Percentiles rank a stretch among this genome's conserved stretches.
Conservation (phyloP, 78 protist genomes). For the Dictyostelium brefeldianum region DNA sequence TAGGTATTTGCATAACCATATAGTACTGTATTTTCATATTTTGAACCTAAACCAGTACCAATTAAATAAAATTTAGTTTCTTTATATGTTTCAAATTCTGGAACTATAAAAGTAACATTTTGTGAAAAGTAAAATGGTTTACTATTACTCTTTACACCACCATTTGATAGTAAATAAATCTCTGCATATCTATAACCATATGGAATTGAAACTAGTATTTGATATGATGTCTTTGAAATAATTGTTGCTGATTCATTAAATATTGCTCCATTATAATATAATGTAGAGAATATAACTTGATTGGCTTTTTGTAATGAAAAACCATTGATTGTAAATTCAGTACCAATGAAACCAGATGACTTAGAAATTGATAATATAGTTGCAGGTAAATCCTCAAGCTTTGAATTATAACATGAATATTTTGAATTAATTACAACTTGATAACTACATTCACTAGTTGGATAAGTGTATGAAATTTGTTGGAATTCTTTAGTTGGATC, state of each 20-base stretch:
- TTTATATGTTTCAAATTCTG: slow-evolving; percentile 1
- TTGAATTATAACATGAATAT: slow-evolving; percentile 13
- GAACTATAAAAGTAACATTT: not conserved
- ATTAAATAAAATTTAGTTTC: not conserved
- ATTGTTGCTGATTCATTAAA: not conserved
- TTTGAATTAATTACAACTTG: not conserved
- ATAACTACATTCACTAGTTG: not conserved
- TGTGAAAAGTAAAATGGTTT: not conserved
- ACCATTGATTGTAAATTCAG: not conserved
- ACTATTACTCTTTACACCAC: not conserved
- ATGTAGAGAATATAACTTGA: not conserved
- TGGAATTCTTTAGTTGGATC: not conserved
- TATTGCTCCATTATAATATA: not conserved
- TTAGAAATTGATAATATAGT: not conserved
- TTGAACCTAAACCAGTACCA: not conserved
- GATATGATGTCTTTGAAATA: not conserved
- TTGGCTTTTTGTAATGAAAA: not conserved
- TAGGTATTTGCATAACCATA: no score
- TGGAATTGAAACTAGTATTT: not conserved
- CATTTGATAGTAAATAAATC: not conserved
- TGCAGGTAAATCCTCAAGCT: not conserved
- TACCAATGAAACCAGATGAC: not conserved
- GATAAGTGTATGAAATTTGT: not conserved
- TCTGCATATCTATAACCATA: not conserved
- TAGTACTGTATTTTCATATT: no score